Percentiles rank a stretch among this genome's conserved stretches.
phyloP scores from a whole-genome alignment of 2,329 filamentous ascomycete genomes.

The Paecilomyces dactylethromorphus region DNA sequence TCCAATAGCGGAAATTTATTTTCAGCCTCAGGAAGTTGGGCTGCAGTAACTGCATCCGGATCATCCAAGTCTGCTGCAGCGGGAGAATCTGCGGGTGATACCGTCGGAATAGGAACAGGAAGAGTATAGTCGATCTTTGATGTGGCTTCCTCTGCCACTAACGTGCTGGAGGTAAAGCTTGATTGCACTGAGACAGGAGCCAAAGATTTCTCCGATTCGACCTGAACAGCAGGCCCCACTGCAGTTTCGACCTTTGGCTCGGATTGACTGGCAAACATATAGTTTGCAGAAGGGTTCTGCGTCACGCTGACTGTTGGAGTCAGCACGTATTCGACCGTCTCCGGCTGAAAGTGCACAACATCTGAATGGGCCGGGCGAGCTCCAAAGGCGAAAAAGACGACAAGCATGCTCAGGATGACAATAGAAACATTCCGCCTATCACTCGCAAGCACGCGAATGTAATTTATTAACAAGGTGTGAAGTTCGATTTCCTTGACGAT shows the following conservation, averaged over 20 bases:
- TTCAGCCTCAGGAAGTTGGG: background rate
- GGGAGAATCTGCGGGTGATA: background rate
- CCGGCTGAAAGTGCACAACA: background rate
- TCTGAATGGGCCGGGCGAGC: background rate
- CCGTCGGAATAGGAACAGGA: background rate
- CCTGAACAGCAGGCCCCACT: background rate
- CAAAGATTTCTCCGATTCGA: background rate
- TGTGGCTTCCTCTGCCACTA: background rate
- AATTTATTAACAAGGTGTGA: slow-evolving; percentile 47
- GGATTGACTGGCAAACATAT: background rate
- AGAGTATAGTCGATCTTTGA: background rate
- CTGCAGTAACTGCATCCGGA: background rate
- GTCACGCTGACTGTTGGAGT: background rate
- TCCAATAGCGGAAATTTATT: background rate
- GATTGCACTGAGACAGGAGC: background rate
- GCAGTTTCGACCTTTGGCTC: background rate
- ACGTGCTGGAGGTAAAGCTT: background rate
- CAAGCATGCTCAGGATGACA: slow-evolving; percentile 36
- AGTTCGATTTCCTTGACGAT: slow-evolving; percentile 42
- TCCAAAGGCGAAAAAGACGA: slow-evolving; percentile 34
- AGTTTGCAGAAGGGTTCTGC: background rate
- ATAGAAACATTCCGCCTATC: slow-evolving; percentile 51
- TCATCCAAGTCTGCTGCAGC: background rate
- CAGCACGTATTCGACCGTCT: background rate
- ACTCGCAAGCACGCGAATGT: slow-evolving; percentile 44